A percentile compares a stretch with the other conserved stretches of the same genome.
phyloP scores from a whole-genome alignment of 2,329 filamentous ascomycete genomes.

The Fusarium buxicola region DNA sequence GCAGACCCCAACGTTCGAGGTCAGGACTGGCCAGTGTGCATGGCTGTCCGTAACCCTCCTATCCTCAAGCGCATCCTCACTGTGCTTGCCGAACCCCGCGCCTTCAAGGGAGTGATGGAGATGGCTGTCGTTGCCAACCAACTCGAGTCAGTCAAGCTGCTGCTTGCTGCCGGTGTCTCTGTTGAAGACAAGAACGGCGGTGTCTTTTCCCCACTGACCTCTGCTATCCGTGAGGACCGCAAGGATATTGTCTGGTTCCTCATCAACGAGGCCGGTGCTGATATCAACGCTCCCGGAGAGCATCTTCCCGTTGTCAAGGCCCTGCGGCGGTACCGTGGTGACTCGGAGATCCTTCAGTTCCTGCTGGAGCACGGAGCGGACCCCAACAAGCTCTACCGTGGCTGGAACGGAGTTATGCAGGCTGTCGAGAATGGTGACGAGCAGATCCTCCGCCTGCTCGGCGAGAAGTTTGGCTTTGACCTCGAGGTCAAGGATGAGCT shows the following conservation, averaged over 20 bases:
- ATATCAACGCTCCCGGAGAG: slow-evolving; percentile 75
- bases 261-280: slow-evolving; percentile 70
- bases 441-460: slow-evolving; percentile 63
- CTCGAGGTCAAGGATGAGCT: slow-evolving; percentile 65
- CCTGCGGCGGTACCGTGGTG: slow-evolving; percentile 66
- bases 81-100: slow-evolving; percentile 67
- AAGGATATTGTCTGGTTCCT: slow-evolving; percentile 71
- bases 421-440: slow-evolving; percentile 73
- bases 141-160: slow-evolving; percentile 73
- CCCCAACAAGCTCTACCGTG: slow-evolving; percentile 74
- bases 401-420: slow-evolving; percentile 74
- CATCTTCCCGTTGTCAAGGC: slow-evolving; percentile 79
- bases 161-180: slow-evolving; percentile 72
- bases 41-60: slow-evolving; percentile 71
- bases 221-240: slow-evolving; percentile 72
- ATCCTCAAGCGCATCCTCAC: slow-evolving; percentile 70
- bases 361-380: slow-evolving; percentile 73
- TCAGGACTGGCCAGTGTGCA: slow-evolving; percentile 77
- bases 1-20: slow-evolving; percentile 73
- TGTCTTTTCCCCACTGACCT: slow-evolving; percentile 77
- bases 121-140: slow-evolving; percentile 75
- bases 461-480: slow-evolving; percentile 62
- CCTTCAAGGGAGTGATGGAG: slow-evolving; percentile 75
- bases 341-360: slow-evolving; percentile 71
- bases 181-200: slow-evolving; percentile 79